A percentile compares a stretch with the other conserved stretches of the same genome.
These are phyloP conservation scores for Penicillium turbatum DNA, from an alignment of 495 filamentous ascomycete species.

Conservation along the genomic window DNA sequence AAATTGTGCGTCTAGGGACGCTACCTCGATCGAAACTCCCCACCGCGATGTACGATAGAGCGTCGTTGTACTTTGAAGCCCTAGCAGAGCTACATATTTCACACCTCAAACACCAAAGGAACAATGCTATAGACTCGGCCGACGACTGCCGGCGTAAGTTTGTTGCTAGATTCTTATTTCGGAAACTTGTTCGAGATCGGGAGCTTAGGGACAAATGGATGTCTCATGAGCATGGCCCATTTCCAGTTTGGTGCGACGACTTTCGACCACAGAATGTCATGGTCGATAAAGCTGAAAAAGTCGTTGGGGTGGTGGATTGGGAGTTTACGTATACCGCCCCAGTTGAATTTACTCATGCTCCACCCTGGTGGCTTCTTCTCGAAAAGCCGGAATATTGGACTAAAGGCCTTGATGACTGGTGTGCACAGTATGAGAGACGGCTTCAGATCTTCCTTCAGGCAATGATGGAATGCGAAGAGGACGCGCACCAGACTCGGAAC, in stretches of 20 bases:
- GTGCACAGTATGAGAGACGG: slow-evolving; percentile 8
- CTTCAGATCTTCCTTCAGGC: slow-evolving; percentile 16
- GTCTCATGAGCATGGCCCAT: slow-evolving; percentile 15
- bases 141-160: slow-evolving; percentile 42
- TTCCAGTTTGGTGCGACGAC: slow-evolving; percentile 32
- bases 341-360: slow-evolving; percentile 8
- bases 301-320: slow-evolving; percentile 10
- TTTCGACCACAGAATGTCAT: slow-evolving; percentile 28
- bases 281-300: slow-evolving; percentile 8
- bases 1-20: slow-evolving; percentile 25
- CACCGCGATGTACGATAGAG: slow-evolving; percentile 17
- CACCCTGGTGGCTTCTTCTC: slow-evolving; percentile 14
- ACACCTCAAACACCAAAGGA: slow-evolving; percentile 6
- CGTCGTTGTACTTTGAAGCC: not conserved
- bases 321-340: slow-evolving; percentile 18
- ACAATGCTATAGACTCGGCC: slow-evolving; percentile 15
- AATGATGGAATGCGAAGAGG: slow-evolving; percentile 10
- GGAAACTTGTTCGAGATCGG: slow-evolving; percentile 25
- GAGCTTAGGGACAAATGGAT: slow-evolving; percentile 4
- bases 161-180: slow-evolving; percentile 38
- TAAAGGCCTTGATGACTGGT: slow-evolving; percentile 19
- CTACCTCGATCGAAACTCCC: slow-evolving; percentile 31
- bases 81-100: not conserved
- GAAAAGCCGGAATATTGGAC: slow-evolving; percentile 11
- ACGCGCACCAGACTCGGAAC: slow-evolving; percentile 3